These are phyloP conservation scores for Linnemannia hyalina DNA, from an alignment of 192 early-diverging fungal species.

Conservation along the genomic window DNA sequence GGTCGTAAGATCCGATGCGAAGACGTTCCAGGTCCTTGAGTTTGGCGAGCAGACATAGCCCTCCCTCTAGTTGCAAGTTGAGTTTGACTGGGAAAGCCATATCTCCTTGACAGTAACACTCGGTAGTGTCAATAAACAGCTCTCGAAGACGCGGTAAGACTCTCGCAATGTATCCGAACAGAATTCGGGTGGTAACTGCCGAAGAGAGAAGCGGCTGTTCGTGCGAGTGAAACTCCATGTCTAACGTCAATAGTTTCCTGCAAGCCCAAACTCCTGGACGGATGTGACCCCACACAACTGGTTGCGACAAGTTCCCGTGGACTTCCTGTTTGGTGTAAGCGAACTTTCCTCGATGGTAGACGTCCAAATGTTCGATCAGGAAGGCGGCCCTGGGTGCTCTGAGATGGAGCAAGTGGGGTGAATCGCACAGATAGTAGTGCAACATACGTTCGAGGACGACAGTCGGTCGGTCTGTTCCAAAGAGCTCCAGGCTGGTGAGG, in stretches of 20 bases:
- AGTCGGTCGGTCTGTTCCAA: neutral
- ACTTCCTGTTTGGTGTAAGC: neutral
- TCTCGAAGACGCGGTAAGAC: neutral
- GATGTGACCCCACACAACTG: neutral
- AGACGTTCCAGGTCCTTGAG: neutral
- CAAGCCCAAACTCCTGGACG: constrained; percentile 8
- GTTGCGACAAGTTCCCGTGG: neutral
- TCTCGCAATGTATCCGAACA: neutral
- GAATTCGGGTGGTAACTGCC: neutral
- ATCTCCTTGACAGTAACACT: neutral
- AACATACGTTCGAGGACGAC: neutral
- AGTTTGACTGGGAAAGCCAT: neutral
- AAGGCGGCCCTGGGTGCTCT: neutral
- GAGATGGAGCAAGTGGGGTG: constrained; percentile 15
- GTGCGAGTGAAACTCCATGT: neutral
- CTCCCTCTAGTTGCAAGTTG: constrained; percentile 3
- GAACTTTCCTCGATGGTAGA: neutral
- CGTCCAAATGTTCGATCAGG: neutral
- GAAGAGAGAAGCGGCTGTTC: neutral
- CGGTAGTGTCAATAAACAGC: neutral
- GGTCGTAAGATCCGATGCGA: neutral
- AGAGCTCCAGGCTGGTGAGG: neutral
- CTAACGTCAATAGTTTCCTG: neutral
- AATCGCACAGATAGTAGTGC: neutral
- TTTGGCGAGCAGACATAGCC: neutral